Conservation (phyloP, 2,329 filamentous ascomycete genomes). For the Alternaria sp. region DNA sequence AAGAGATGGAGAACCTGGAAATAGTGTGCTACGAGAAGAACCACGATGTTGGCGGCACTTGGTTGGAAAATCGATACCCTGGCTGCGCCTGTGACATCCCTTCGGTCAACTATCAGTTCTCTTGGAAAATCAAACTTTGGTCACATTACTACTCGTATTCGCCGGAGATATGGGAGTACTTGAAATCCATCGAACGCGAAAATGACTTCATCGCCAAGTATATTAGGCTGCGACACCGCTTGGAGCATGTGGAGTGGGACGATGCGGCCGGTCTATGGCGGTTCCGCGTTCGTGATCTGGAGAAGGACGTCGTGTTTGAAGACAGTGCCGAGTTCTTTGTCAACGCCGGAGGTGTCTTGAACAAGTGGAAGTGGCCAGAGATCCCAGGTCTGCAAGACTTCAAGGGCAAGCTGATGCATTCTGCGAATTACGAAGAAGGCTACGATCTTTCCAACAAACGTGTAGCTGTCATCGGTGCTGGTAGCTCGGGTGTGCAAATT, state of each 20-base stretch:
- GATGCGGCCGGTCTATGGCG: constrained; percentile 22
- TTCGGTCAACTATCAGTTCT: constrained; percentile 51
- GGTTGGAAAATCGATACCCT: constrained; percentile 51
- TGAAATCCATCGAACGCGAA: constrained; percentile 51
- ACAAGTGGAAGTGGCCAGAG: constrained; percentile 52
- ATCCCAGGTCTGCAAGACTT: constrained; percentile 50
- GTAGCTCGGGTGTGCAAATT: constrained; percentile 53
- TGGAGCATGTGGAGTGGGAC: constrained; percentile 30
- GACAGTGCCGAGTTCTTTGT: constrained; percentile 34
- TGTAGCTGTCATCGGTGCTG: constrained; percentile 53
- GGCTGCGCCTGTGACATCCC: constrained; percentile 48
- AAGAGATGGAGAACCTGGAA: constrained; percentile 50
- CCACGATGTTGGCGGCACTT: constrained; percentile 50
- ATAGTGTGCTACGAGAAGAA: constrained; percentile 53
- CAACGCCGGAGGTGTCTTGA: constrained; percentile 29
- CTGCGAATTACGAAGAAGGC: constrained; percentile 50
- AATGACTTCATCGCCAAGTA: constrained; percentile 43
- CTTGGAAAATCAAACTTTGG: constrained; percentile 59
- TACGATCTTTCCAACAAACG: constrained; percentile 46
- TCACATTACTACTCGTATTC: constrained; percentile 51
- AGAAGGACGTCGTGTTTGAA: constrained; percentile 19
- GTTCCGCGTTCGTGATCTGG: constrained; percentile 17
- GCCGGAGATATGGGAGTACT: constrained; percentile 58
- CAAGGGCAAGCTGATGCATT: constrained; percentile 54
- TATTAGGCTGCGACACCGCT: constrained; percentile 23